Evolutionary conservation across 495 filamentous ascomycete genomes (phyloP), one percentile per base, ranked within the genome.

Genomic region (Tuber magnatum): DNA sequence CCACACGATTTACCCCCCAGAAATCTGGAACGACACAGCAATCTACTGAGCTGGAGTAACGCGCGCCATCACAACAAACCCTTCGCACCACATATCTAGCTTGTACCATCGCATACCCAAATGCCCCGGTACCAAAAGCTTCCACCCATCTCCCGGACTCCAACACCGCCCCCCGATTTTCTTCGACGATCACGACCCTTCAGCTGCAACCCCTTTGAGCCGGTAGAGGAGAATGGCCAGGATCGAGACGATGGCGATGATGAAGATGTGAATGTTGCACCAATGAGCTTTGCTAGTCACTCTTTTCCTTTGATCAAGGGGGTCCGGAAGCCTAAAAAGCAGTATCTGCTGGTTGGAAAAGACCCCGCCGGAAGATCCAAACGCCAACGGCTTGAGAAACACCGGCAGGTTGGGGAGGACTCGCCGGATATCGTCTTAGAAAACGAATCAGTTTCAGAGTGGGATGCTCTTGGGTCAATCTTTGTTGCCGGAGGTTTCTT

Each of bases 61-160:
- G 28, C 56, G 56, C 56, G 56, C 56, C 56, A 65, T 65, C 56
- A 65, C 18, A 65, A 65, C 28, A 65, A 65, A 65, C 28, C 32
- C 14, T 35, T 65, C 56, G 56, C 28, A 32, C 56, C 56, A 35
- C 56, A 65, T 35, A 39, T 72, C 40, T 22, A 72, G 12, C 20
- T 35, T 41, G 39, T 42, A 46, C 68, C 68, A 41, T 38, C 73
- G 28, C 42, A 43, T 43, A 35, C 28, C 10, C 73, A 72, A 39
- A 75, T 77, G 75, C 70, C 75, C 39, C 39, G 46, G 44, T 77
- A 77, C 75, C 75, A 72, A 61, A 69, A 44, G 16, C 76, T 79
- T n/a, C 77, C 77, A 22, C 77, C 77, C 22, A 75, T 79, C 76
- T 79, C 77, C 20, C 69, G 72, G 12, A 79, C 76, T 1, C 76